These are phyloP conservation scores for Actinomortierella ambigua DNA, from an alignment of 371 early-diverging fungal species.

Conservation along the genomic window DNA sequence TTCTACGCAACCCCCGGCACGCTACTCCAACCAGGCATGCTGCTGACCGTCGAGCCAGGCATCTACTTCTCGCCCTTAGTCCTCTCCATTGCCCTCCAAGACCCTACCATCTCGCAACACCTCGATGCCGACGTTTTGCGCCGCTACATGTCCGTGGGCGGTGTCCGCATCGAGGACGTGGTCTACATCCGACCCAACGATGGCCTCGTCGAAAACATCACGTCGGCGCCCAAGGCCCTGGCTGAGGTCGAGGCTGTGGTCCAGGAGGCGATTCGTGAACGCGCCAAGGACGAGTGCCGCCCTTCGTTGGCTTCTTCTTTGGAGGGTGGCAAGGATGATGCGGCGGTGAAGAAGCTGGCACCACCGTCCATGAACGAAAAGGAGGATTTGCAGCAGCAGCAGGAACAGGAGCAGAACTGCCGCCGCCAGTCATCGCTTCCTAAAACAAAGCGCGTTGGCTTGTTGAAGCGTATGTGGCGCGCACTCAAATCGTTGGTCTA, in stretches of 20 bases:
- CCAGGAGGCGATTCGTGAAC: slow-evolving; percentile 10
- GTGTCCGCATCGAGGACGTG: slow-evolving; percentile 93
- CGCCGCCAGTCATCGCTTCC: too few species aligned
- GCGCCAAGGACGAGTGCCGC: too few species aligned
- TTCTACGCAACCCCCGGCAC: slow-evolving; percentile 80
- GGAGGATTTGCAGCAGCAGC: too few species aligned
- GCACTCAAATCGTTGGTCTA: too few species aligned
- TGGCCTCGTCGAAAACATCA: slow-evolving; percentile 68
- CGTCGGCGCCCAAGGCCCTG: slow-evolving; percentile 72
- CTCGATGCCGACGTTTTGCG: slow-evolving; percentile 69
- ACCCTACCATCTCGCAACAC: slow-evolving; percentile 57
- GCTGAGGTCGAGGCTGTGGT: slow-evolving; percentile 59
- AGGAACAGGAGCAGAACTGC: too few species aligned
- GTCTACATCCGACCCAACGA: slow-evolving; percentile 69
- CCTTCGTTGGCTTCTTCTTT: too few species aligned
- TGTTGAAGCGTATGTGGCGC: too few species aligned
- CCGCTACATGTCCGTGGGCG: slow-evolving; percentile 81
- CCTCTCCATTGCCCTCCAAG: slow-evolving; percentile 48
- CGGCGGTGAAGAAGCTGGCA: too few species aligned
- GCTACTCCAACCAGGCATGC: slow-evolving; percentile 75
- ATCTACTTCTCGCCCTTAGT: slow-evolving; percentile 66
- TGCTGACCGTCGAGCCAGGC: slow-evolving; percentile 95
- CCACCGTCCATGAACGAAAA: too few species aligned
- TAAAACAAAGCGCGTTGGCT: too few species aligned
- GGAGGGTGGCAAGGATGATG: too few species aligned